Conservation (phyloP, 352 stramenopile species). For the Globisporangium paddicum region DNA sequence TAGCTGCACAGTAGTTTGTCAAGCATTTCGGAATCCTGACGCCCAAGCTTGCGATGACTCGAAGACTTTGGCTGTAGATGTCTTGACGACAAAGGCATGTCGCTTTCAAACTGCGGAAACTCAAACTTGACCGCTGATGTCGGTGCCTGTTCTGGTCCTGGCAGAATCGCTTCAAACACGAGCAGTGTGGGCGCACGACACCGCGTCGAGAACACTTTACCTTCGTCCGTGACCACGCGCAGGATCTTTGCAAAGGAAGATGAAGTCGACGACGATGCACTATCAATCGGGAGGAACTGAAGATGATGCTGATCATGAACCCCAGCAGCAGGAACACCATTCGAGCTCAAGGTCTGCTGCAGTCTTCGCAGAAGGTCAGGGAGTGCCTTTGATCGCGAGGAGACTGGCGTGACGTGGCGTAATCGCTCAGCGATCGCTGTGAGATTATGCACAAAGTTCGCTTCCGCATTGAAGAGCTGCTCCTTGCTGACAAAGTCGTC, state of each 20-base stretch:
- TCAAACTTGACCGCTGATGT: neutral
- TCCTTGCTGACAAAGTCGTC: constrained; percentile 13
- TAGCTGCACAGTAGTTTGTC: constrained; percentile 23
- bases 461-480: constrained; percentile 25
- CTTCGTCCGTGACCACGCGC: constrained; percentile 23
- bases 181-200: constrained; percentile 32
- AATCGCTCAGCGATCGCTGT: constrained; percentile 26
- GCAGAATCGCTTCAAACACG: constrained; percentile 27
- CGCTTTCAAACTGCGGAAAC: constrained; percentile 2
- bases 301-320: neutral
- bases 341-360: constrained; percentile 11
- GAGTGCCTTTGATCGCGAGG: constrained; percentile 6
- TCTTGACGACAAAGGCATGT: neutral
- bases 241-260: constrained; percentile 15
- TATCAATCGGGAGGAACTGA: constrained; percentile 17
- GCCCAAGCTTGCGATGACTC: constrained; percentile 13
- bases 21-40: constrained; percentile 28
- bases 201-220: constrained; percentile 34
- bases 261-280: neutral
- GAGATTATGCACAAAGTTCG: constrained; percentile 27
- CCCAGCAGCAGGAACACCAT: neutral
- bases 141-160: neutral
- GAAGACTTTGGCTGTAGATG: neutral
- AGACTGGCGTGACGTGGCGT: constrained; percentile 19
- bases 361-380: constrained; percentile 12